Base-by-base conservation (phyloP, 306 rosid species). In the Prunus armeniaca region DNA sequence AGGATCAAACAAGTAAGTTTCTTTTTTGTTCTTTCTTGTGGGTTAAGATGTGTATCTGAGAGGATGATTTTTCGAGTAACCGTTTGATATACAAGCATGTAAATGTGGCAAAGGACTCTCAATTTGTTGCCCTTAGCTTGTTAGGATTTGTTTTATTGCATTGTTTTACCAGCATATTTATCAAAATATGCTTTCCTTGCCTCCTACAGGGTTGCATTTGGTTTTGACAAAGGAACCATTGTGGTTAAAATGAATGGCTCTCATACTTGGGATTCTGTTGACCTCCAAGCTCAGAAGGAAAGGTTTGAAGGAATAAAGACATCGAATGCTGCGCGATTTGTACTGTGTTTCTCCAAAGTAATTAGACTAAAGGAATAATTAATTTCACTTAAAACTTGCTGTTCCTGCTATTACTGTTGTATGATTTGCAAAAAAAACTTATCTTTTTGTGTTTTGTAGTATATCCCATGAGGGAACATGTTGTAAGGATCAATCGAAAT, bases 1-100 rank as follows among this genome's bases (percentile, higher is more conserved):
- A 80, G 90, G 91, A 80, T 78, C 88, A 75, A 3, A 73, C 22
- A 30, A 60, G 90, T 88, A 82, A 81, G 82, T 49, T 67, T 78
- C 54, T 38, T 12, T 14, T 30, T 62, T 76, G 72, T 66, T 2
- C 14, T 73, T 41, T 81, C 11, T 61, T 17, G 14, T 67, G 28
- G 24, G 19, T 67, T 6, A 45, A 22, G 3, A 64, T 63, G 3
- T 32, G 15, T 47, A 64, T 20, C 30, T 64, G 9, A 32, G 38
- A 32, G 38, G 38, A 32, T 32, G 38, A 32, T 32, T 32, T 32
- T 32, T 4, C 38, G 1, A 32, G 38, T 32, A 32, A 32, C 38
- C 38, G 6, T 32, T 32, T 32, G 38, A 32, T 32, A 32, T 32
- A 32, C 5, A 32, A 0, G 38, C 38, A 32, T 32, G 38, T 5